Percentiles rank a stretch among this genome's conserved stretches.
Evolutionary conservation across 208 protist genomes (phyloP).

Genomic region (Leishmania tarentolae): DNA sequence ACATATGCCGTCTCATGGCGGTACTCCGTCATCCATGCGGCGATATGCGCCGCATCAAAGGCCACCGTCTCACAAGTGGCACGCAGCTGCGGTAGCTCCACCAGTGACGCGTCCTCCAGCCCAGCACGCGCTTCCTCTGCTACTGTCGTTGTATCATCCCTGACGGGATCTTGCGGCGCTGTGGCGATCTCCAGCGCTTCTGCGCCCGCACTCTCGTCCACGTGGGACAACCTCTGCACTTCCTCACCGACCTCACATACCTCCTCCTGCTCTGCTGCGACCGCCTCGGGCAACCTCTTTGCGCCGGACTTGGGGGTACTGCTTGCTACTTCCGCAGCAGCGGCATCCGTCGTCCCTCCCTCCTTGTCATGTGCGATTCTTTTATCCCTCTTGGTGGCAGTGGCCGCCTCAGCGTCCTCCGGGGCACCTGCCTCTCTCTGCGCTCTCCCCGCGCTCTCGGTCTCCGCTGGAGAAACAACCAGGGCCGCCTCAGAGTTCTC

Average conservation of each 20-base stretch:
- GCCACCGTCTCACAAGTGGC: conserved; percentile 32
- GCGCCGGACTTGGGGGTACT: neutral
- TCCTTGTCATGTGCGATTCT: no score
- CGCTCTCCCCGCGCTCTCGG: neutral
- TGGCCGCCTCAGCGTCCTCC: neutral
- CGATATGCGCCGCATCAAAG: conserved; percentile 40
- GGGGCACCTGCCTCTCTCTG: neutral
- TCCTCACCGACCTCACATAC: neutral
- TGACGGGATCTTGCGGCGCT: neutral
- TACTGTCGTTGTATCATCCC: neutral
- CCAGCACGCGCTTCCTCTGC: neutral
- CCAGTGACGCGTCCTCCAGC: neutral
- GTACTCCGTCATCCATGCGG: conserved; percentile 42
- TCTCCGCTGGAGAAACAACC: neutral
- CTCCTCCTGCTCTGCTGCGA: neutral
- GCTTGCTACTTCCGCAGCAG: neutral
- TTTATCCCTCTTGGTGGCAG: neutral
- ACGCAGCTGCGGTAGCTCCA: conserved; percentile 17
- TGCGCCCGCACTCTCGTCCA: neutral
- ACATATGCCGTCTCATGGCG: conserved; percentile 35
- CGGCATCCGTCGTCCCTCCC: neutral
- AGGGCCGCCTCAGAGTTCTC: neutral
- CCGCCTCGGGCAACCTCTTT: neutral
- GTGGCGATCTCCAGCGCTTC: neutral
- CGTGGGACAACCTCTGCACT: neutral